These are phyloP conservation scores for Ploettnerulaceae sp. DNA, from an alignment of 2,329 filamentous ascomycete species.

Conservation along the genomic window DNA sequence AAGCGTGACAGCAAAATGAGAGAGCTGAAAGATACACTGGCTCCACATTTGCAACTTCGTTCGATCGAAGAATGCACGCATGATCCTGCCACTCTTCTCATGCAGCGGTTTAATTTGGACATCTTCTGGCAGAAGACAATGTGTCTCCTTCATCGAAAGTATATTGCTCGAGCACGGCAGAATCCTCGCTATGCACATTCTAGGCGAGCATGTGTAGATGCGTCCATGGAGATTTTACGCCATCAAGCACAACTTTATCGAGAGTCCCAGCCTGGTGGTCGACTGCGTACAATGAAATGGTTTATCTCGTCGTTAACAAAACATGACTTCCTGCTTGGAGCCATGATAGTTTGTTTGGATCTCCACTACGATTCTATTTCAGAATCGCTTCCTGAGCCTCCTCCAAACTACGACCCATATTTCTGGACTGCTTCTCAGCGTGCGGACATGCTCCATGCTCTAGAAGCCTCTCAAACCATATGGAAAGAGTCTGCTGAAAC, in stretches of 20 bases:
- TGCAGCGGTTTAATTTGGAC: constrained; percentile 79
- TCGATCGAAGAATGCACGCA: constrained; percentile 67
- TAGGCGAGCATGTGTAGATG: constrained; percentile 77
- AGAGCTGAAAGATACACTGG: constrained; percentile 61
- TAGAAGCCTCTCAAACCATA: constrained; percentile 70
- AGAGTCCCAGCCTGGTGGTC: constrained; percentile 68
- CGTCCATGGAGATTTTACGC: constrained; percentile 73
- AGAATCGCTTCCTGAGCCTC: constrained; percentile 32
- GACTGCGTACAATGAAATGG: constrained; percentile 69
- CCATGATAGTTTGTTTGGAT: constrained; percentile 79
- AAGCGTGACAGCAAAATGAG: constrained; percentile 57
- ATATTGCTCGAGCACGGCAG: constrained; percentile 69
- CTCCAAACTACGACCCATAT: constrained; percentile 42
- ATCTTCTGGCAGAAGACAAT: constrained; percentile 85
- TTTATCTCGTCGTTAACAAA: constrained; percentile 75
- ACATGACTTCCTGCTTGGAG: constrained; percentile 80
- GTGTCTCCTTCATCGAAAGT: constrained; percentile 84
- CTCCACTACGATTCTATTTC: constrained; percentile 62
- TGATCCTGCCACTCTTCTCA: constrained; percentile 79
- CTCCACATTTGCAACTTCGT: constrained; percentile 73
- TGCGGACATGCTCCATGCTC: constrained; percentile 68
- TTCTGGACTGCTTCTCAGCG: constrained; percentile 58
- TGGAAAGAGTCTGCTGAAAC: constrained; percentile 74
- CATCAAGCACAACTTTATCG: constrained; percentile 72
- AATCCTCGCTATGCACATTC: constrained; percentile 82